Conservation (phyloP, 1,139 yeast genomes). For the Kodamaea sp. region DNA sequence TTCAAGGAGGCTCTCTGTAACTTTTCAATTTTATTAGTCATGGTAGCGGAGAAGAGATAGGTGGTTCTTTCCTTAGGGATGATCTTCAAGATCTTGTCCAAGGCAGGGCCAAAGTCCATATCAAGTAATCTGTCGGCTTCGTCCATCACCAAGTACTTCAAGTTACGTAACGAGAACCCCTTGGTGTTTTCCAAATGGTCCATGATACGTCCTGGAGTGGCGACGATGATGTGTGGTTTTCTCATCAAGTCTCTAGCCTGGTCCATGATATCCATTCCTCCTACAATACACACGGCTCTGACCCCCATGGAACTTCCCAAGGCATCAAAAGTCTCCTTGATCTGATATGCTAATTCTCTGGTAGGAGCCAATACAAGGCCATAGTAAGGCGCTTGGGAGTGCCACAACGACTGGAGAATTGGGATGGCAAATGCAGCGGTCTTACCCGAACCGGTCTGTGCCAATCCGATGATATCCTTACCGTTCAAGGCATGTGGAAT, state of each 20-base stretch:
- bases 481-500: slow-evolving; percentile 92
- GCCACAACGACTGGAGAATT: slow-evolving; percentile 85
- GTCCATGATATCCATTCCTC: slow-evolving; percentile 99
- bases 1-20: slow-evolving; percentile 88
- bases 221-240: slow-evolving; percentile 91
- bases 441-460: slow-evolving; percentile 84
- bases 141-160: slow-evolving; percentile 88
- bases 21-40: slow-evolving; percentile 93
- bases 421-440: slow-evolving; percentile 91
- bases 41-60: slow-evolving; percentile 90
- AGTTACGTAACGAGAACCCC: slow-evolving; percentile 79
- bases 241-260: slow-evolving; percentile 93
- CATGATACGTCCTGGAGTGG: slow-evolving; percentile 95
- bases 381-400: slow-evolving; percentile 82
- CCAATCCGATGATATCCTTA: slow-evolving; percentile 76
- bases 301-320: slow-evolving; percentile 90
- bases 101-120: slow-evolving; percentile 95
- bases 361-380: slow-evolving; percentile 95
- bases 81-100: slow-evolving; percentile 80
- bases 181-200: slow-evolving; percentile 95
- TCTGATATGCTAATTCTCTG: slow-evolving; percentile 94
- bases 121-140: slow-evolving; percentile 96
- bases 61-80: slow-evolving; percentile 89
- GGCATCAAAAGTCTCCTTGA: slow-evolving; percentile 93
- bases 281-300: slow-evolving; percentile 83